Conservation (phyloP, 148 eudicot species). For the Chenopodium quinoa region DNA sequence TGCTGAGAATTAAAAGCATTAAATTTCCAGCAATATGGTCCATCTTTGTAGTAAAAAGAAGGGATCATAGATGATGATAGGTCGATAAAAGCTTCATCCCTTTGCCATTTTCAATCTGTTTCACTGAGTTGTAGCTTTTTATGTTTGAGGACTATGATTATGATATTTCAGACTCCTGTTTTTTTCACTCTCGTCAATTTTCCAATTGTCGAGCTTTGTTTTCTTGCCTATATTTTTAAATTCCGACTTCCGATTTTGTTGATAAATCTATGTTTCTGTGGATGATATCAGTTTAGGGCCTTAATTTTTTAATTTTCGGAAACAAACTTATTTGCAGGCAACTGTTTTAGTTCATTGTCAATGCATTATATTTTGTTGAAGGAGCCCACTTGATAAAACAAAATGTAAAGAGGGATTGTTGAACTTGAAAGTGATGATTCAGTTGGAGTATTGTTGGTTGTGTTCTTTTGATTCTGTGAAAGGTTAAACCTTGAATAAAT, state of each 20-base stretch:
- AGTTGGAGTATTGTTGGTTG: constrained; percentile 18
- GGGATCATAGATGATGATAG: constrained; percentile 26
- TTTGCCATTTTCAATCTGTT: constrained; percentile 11
- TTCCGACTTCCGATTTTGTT: background rate
- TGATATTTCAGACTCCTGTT: constrained; percentile 6
- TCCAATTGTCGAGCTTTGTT: constrained; percentile 1
- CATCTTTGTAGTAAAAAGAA: constrained; percentile 19
- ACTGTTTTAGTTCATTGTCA: constrained; percentile 19
- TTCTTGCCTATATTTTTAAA: constrained; percentile 8
- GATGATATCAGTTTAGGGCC: constrained; percentile 17
- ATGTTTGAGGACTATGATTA: constrained; percentile 19
- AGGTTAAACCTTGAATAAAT: constrained; percentile 7
- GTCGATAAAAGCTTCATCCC: constrained; percentile 5
- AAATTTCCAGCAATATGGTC: constrained; percentile 24
- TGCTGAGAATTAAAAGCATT: constrained; percentile 2
- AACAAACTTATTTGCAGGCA: constrained; percentile 11
- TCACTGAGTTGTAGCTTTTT: constrained; percentile 29
- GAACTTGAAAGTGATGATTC: constrained; percentile 24
- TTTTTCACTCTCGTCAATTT: background rate
- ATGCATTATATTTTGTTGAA: constrained; percentile 12
- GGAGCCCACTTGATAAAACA: constrained; percentile 24
- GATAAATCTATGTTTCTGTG: constrained; percentile 13
- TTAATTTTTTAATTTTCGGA: background rate
- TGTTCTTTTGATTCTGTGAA: constrained; percentile 11
- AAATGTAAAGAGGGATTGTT: constrained; percentile 16